phyloP scores from a whole-genome alignment of 1,284 basidiomycete genomes.

The Puccinia horiana region DNA sequence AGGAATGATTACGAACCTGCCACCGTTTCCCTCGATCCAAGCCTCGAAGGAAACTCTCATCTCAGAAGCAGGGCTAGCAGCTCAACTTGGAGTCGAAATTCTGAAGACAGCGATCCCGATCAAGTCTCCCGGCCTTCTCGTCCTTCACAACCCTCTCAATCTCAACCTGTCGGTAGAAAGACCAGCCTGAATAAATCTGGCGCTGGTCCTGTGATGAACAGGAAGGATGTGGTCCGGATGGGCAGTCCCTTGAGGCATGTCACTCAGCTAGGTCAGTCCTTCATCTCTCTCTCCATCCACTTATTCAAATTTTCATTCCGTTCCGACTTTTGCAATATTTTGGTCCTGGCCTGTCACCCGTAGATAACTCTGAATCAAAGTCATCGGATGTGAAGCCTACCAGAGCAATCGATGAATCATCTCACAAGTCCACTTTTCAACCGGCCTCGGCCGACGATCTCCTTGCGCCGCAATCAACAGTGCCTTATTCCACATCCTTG shows the following conservation, averaged over 20 bases:
- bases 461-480: constrained; percentile 3
- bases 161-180: constrained; percentile 35
- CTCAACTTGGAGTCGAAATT: constrained; percentile 2
- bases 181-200: constrained; percentile 39
- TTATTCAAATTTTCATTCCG: too few relatives aligned
- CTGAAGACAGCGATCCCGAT: constrained; percentile 5
- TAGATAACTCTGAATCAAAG: constrained; percentile 8
- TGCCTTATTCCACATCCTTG: not conserved
- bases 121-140: not conserved
- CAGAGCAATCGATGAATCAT: not conserved
- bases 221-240: constrained; percentile 45
- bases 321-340: not conserved
- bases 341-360: constrained; percentile 12
- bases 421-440: constrained; percentile 4
- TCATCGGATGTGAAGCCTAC: not conserved
- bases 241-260: constrained; percentile 50
- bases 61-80: not conserved
- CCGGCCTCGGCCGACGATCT: not conserved
- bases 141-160: not conserved
- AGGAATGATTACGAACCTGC: constrained; percentile 6
- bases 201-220: constrained; percentile 9
- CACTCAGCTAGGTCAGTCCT: constrained; percentile 37
- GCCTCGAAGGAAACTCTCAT: not conserved
- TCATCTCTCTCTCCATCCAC: not conserved
- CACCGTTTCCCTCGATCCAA: constrained; percentile 1